Evolutionary conservation across 805 yeast species (phyloP), one percentile per base, ranked within the genome.

Genomic region (Sugiyamaella chiloensis): DNA sequence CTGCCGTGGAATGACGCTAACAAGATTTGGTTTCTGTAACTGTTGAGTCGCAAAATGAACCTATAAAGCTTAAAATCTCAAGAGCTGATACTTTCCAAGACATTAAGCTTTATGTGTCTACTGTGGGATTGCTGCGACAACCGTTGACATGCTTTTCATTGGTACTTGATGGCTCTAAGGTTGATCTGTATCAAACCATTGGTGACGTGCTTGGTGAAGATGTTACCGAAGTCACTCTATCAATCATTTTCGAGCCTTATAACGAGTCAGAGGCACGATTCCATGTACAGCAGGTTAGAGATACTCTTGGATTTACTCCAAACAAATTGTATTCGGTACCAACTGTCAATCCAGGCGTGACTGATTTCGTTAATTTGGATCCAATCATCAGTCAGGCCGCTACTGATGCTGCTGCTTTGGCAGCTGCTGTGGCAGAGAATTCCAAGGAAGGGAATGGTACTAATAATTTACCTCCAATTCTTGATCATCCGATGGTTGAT

Each of bases 271-370:
- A 74, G 24, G 81, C 85, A 24, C 69, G 79, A 51, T 77, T 75
- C 23, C 96, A 88, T 63, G 62, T 87, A 35, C 62, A 69, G 42
- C 78, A 78, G 50, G 75, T 81, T 42, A 78, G 95, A 62, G 88
- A 82, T 2, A 68, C 82, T 53, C 73, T 76, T 49, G 76, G 75
- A 29, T 66, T 73, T 26, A 66, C 74, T 9, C 64, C 74, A 30
- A 60, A 62, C 44, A 65, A 69, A 34, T 59, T 66, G 44, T 61
- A 63, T 14, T 68, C 71, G 39, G 60, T 60, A 20, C 51, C 74
- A 63, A 56, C 68, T 52, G 47, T 62, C 60, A 44, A 63, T 34
- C 52, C 75, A 11, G 91, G 89, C 40, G 68, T 71, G 27, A 70
- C 81, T 5, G 73, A 73, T 51, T 75, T 78, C 24, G 39, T 24